Conservation (phyloP, 768 basidiomycete genomes). For the Leccinum imitatum region DNA sequence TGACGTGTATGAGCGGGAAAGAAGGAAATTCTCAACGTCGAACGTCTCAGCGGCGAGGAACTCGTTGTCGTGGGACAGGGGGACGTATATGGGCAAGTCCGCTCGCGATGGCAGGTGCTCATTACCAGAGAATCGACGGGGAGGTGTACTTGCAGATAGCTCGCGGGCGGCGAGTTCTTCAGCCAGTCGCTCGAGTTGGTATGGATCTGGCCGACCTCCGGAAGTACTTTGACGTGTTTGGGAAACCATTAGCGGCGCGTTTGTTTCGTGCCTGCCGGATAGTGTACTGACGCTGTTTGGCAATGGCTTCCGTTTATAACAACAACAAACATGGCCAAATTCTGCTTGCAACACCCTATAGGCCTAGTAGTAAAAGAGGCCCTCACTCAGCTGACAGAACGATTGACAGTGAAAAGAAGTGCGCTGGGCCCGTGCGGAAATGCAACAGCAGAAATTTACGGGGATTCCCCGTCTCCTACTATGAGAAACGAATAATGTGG, state of each 20-base stretch:
- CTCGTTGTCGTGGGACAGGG: conserved; percentile 79
- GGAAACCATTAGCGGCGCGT: conserved; percentile 15
- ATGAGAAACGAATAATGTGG: neutral
- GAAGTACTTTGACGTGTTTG: conserved; percentile 16
- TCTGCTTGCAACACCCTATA: too few species aligned
- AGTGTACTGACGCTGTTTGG: conserved; percentile 16
- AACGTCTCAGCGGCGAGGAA: conserved; percentile 69
- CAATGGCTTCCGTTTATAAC: conserved; percentile 27
- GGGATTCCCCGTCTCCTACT: too few species aligned
- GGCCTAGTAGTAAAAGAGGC: too few species aligned
- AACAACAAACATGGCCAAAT: conserved; percentile 19
- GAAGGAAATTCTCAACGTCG: conserved; percentile 83
- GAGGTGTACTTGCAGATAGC: conserved; percentile 24
- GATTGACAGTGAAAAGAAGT: too few species aligned
- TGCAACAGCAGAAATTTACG: too few species aligned
- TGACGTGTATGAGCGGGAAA: conserved; percentile 81
- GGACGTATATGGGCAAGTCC: conserved; percentile 61
- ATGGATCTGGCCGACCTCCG: conserved; percentile 46
- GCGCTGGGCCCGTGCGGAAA: too few species aligned
- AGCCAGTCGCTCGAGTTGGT: conserved; percentile 67
- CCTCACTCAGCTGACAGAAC: too few species aligned
- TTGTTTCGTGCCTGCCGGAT: neutral
- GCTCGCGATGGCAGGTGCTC: conserved; percentile 25
- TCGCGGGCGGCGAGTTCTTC: conserved; percentile 68
- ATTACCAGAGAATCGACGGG: conserved; percentile 4